Conservation (phyloP, 257 asterid species). For the Fraxinus cuspidata region DNA sequence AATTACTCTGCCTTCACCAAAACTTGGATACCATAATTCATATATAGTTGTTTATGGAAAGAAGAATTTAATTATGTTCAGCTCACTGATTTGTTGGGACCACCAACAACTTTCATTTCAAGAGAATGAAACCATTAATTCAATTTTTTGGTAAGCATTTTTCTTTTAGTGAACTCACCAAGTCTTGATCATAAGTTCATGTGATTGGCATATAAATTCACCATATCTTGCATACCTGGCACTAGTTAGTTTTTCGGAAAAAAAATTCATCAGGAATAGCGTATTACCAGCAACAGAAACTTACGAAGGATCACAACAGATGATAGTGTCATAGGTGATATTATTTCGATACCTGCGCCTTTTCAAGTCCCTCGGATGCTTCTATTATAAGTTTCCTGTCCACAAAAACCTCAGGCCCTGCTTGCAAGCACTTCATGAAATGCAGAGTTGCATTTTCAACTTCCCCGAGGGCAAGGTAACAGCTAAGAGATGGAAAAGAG, state of each 20-base stretch:
- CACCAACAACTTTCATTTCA: neutral
- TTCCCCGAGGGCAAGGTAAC: slow-evolving; percentile 92
- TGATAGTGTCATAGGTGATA: neutral
- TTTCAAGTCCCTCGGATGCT: slow-evolving; percentile 92
- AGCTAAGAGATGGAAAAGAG: slow-evolving; percentile 50
- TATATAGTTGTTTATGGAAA: neutral
- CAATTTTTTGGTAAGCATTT: neutral
- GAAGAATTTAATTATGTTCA: neutral
- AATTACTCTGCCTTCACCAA: neutral
- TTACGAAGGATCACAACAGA: slow-evolving; percentile 13
- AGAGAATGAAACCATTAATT: neutral
- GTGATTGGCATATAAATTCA: neutral
- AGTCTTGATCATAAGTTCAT: neutral
- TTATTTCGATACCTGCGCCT: slow-evolving; percentile 58
- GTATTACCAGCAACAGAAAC: neutral
- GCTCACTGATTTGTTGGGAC: neutral
- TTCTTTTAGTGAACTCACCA: neutral
- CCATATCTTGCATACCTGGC: neutral
- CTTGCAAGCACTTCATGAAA: slow-evolving; percentile 78
- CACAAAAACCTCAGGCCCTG: slow-evolving; percentile 60
- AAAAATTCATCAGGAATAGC: neutral
- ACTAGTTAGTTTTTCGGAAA: neutral
- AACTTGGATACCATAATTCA: neutral
- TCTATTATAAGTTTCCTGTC: slow-evolving; percentile 78
- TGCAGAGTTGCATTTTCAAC: slow-evolving; percentile 74